These are phyloP conservation scores for Candida freyschussii DNA, from an alignment of 1,139 yeast genomes.

Conservation along the genomic window DNA sequence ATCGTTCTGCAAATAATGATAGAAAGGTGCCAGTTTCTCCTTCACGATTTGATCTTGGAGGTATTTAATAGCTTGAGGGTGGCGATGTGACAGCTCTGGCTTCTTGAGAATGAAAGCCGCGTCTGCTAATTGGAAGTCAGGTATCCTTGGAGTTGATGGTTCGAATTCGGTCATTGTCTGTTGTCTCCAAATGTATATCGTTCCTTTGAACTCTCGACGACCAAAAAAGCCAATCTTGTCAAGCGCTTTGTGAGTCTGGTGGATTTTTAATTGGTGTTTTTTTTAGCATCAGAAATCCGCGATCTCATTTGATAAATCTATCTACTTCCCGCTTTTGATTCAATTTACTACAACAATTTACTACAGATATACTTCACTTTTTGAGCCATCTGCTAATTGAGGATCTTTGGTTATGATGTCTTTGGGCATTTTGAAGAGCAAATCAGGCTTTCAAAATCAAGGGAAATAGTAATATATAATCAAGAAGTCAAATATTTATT, in stretches of 20 bases:
- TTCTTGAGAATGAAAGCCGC: constrained; percentile 60
- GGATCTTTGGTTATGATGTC: too few relatives aligned
- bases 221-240: too few relatives aligned
- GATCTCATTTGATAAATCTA: constrained; percentile 1
- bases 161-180: constrained; percentile 10
- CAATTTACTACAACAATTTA: too few relatives aligned
- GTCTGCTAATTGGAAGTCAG: constrained; percentile 78
- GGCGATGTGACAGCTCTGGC: constrained; percentile 34
- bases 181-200: background rate
- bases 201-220: too few relatives aligned
- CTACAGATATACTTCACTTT: too few relatives aligned
- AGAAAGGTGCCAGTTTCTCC: constrained; percentile 80
- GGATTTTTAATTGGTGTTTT: background rate
- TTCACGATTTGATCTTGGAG: constrained; percentile 51
- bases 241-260: background rate
- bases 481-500: too few relatives aligned
- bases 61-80: constrained; percentile 40
- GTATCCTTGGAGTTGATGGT: constrained; percentile 40
- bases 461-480: too few relatives aligned
- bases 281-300: too few relatives aligned
- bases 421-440: too few relatives aligned
- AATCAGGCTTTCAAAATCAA: too few relatives aligned
- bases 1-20: constrained; percentile 59
- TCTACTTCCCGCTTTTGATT: too few relatives aligned
- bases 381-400: too few relatives aligned